Conservation (phyloP, 768 basidiomycete genomes). For the Chalciporus chontae region DNA sequence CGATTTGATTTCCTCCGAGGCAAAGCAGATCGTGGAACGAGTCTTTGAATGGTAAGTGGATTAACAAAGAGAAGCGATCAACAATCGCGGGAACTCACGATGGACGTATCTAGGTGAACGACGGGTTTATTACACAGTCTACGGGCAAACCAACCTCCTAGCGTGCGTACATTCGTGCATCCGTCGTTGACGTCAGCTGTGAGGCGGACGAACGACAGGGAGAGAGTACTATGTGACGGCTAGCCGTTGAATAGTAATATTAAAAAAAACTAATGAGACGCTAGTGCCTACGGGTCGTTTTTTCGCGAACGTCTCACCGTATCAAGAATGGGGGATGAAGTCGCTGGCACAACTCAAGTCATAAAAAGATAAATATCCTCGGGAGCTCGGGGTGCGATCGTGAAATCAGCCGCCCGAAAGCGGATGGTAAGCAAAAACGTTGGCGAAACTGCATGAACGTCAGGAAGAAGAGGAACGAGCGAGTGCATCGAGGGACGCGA, state of each 20-base stretch:
- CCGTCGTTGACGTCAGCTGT: too few species aligned
- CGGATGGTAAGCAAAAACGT: not conserved
- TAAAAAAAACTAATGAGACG: not conserved
- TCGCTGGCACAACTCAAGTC: conserved; percentile 20
- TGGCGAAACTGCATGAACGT: not conserved
- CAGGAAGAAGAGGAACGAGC: not conserved
- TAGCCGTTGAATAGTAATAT: not conserved
- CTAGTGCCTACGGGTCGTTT: not conserved
- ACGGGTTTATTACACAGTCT: too few species aligned
- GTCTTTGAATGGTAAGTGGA: conserved; percentile 12
- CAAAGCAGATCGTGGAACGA: not conserved
- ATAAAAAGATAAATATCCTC: conserved; percentile 22
- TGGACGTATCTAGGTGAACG: conserved; percentile 6
- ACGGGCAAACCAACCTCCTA: not conserved
- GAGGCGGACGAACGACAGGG: too few species aligned
- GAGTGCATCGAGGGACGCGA: not conserved
- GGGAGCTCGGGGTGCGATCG: not conserved
- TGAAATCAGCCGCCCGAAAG: not conserved
- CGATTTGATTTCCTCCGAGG: not conserved
- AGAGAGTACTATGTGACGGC: too few species aligned
- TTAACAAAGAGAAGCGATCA: not conserved
- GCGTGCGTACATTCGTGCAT: not conserved
- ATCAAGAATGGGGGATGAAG: conserved; percentile 15
- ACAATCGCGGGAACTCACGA: conserved; percentile 6
- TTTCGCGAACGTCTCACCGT: conserved; percentile 1